Evolutionary conservation across 106 monocot species (phyloP), one percentile per base, ranked within the genome.

Genomic region (Cymbidium sinense): DNA sequence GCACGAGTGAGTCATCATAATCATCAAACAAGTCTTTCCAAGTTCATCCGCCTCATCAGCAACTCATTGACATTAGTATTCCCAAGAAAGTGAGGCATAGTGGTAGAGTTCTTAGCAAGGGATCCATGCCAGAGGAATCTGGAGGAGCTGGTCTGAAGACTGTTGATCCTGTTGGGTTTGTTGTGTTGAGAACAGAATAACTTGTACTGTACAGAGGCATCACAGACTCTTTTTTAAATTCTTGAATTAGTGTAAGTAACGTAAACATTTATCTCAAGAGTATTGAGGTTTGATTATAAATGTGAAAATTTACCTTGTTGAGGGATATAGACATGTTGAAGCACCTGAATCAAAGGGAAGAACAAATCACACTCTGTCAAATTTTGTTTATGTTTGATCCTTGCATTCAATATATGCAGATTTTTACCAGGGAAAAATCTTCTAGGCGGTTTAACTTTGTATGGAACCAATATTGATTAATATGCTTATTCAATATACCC

Each of bases 241-340:
- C 3, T 58, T 62, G 9, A 35, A 19, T 25, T 52, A 44, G 27
- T 43, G n/a, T 19, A 34, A 19, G 3, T 8, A 0, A 18, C 0
- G 25, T 19, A 41, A 43, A 37, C 13, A n/a, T 78, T n/a, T 43
- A n/a, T 43, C 64, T 11, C 27, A 17, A 29, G 43, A 30, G 15
- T 67, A 27, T 31, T 15, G 52, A 78, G 11, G 51, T 76, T 31
- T 13, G 30, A 34, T 52, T 76, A 21, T 54, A 12, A 69, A 55
- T 34, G 41, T 43, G 43, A 61, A 41, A 34, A 39, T n/a, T 51
- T 94, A 94, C 93, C 93, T 94, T 78, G 90, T 78, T 43, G 93
- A 81, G 76, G 86, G 80, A 83, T 55, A 91, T 20, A 78, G 84
- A 75, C 93, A 94, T 62, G 81, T 74, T 17, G 81, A 50, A 58